These are phyloP conservation scores for Fusarium sterilihyphosum DNA, from an alignment of 2,329 filamentous ascomycete species.

Conservation along the genomic window DNA sequence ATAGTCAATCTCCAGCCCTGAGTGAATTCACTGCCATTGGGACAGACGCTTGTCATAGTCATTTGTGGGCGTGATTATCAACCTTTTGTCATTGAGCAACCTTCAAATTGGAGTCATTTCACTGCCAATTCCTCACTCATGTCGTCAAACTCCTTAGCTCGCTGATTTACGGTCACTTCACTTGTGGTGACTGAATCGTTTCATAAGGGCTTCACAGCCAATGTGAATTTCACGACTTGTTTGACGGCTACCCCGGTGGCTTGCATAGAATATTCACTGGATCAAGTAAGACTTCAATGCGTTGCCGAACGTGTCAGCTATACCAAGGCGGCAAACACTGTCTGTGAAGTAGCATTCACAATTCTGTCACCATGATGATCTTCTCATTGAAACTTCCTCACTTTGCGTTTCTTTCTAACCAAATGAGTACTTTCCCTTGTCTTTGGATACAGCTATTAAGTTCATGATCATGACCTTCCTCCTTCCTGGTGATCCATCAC, in stretches of 20 bases:
- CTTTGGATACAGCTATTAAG: fast-evolving
- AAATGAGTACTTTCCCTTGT: fast-evolving
- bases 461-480: neutral
- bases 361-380: neutral
- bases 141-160: fast-evolving
- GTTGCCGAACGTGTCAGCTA: fast-evolving
- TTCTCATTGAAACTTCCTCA: fast-evolving
- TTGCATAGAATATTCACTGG: neutral
- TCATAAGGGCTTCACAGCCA: neutral
- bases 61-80: fast-evolving
- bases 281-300: fast-evolving
- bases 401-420: fast-evolving
- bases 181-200: neutral
- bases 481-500: neutral
- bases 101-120: neutral
- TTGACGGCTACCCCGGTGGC: neutral
- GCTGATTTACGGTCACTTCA: fast-evolving
- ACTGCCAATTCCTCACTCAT: too few relatives aligned
- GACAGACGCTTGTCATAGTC: neutral
- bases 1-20: neutral
- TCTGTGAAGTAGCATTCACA: neutral
- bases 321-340: fast-evolving
- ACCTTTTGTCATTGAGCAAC: fast-evolving
- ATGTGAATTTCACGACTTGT: fast-evolving
- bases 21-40: neutral